Base-by-base conservation (phyloP, 345 rosid genomes). In the Erysimum cheiranthoides region DNA sequence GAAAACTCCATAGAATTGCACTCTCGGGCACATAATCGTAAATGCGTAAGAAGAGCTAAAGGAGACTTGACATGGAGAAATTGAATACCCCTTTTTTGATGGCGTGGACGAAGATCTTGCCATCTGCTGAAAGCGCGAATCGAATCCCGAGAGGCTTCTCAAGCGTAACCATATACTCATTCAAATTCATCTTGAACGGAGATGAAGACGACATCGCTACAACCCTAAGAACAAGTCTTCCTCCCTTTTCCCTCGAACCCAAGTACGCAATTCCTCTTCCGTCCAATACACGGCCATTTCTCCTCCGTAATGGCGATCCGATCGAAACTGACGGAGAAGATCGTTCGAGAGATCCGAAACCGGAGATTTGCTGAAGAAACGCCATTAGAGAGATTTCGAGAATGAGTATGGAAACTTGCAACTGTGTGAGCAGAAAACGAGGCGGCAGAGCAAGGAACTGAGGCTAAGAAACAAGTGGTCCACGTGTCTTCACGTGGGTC, bases 151-250 rank as follows among this genome's bases (percentile, higher is more conserved):
- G 86, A 17, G 98, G 97, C 74, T 89, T 91, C 76, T 89, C 85
- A 0, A 93, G 88, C 25, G 93, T 90, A 42, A 91, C 97, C 98
- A 93, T 87, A 69, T 93, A 91, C 93, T 93, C 97, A 14, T 91
- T 93, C 82, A 93, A 72, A 78, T 91, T 91, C 90, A 89, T 88
- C 84, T 80, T 88, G 38, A 81, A 74, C 39, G 82, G 54, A 14
- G 85, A 73, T 16, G 82, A 57, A 34, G 73, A 62, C 38, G 90
- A 85, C 94, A 81, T 75, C 18, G 90, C 86, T 11, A 54, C 31
- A 71, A 87, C 83, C 59, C 74, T 73, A 42, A 73, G 47, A 16
- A 43, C 39, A 27, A 72, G 30, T 40, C 21, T 70, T 36, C 16
- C 63, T 39, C 83, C 42, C 8, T 67, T 71, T 32, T 8, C 50